Percentiles rank a stretch among this genome's conserved stretches.
Evolutionary conservation across 2,329 filamentous ascomycete genomes (phyloP).

Genomic region (Penicillium freii): DNA sequence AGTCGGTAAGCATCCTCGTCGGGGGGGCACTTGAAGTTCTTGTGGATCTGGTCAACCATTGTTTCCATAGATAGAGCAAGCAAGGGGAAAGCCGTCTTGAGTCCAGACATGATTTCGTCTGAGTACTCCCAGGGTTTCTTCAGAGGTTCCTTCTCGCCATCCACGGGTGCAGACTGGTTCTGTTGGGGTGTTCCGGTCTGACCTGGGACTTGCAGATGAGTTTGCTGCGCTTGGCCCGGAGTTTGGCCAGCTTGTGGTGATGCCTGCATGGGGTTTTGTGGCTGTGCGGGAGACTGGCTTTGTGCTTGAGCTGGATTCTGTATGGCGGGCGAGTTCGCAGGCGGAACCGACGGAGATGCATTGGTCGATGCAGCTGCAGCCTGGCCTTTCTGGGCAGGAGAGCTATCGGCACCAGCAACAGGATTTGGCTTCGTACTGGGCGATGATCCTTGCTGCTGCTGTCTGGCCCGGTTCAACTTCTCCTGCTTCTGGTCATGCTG

Average conservation of each 20-base stretch:
- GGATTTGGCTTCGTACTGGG: constrained; percentile 39
- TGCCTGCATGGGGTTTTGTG: constrained; percentile 18
- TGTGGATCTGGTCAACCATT: constrained; percentile 98
- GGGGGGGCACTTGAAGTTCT: constrained; percentile 97
- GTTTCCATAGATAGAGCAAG: constrained; percentile 98
- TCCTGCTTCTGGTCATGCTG: constrained; percentile 67
- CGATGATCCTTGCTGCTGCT: constrained; percentile 47
- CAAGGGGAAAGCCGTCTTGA: constrained; percentile 95
- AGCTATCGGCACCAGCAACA: constrained; percentile 45
- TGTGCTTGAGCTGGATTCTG: constrained; percentile 25
- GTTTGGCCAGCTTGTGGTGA: constrained; percentile 22
- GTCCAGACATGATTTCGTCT: constrained; percentile 89
- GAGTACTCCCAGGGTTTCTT: constrained; percentile 95
- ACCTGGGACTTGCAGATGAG: constrained; percentile 30
- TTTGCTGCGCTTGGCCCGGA: constrained; percentile 23
- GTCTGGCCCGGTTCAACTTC: constrained; percentile 62
- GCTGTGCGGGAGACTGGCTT: constrained; percentile 25
- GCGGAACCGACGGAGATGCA: constrained; percentile 26
- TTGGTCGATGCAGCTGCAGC: constrained; percentile 41
- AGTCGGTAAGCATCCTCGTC: constrained; percentile 97
- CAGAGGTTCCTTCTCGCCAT: constrained; percentile 46
- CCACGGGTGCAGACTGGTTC: constrained; percentile 17
- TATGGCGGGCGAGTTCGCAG: constrained; percentile 25
- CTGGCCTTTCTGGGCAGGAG: constrained; percentile 46
- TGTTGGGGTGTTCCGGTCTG: constrained; percentile 26